phyloP scores from a whole-genome alignment of 352 stramenopile species.

The Phytophthora macrochlamydospora region DNA sequence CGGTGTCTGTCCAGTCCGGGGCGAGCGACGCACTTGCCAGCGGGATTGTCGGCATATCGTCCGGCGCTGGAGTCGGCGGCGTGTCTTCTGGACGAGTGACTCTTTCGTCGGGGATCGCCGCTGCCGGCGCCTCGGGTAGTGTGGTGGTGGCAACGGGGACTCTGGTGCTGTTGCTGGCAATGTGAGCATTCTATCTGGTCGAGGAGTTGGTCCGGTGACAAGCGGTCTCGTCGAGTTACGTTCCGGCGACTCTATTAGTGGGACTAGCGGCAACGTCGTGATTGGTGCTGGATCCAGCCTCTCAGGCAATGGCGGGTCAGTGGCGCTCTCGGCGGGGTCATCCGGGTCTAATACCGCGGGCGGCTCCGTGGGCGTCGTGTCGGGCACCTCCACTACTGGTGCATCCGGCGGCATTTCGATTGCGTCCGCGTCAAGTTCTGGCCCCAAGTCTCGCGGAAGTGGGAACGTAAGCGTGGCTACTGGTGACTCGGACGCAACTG shows the following conservation, averaged over 20 bases:
- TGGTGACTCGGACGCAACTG: conserved; percentile 22
- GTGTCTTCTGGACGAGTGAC: conserved; percentile 18
- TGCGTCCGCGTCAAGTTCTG: conserved; percentile 13
- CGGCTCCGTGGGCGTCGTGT: conserved; percentile 18
- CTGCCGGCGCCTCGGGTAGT: conserved; percentile 3
- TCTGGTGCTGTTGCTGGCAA: conserved; percentile 2
- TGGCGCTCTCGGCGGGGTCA: conserved; percentile 17
- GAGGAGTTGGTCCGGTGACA: conserved; percentile 1
- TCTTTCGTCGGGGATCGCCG: conserved; percentile 13
- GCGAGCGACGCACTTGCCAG: conserved; percentile 10
- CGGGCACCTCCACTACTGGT: conserved; percentile 15
- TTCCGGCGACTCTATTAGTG: conserved; percentile 7
- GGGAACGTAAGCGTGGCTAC: conserved; percentile 27
- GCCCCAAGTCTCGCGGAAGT: conserved; percentile 18
- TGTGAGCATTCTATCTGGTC: conserved; percentile 8
- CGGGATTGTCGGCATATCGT: conserved; percentile 11
- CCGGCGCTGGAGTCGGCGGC: conserved; percentile 4
- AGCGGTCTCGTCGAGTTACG: conserved; percentile 10
- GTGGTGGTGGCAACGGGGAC: conserved; percentile 10
- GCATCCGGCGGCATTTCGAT: conserved; percentile 20
- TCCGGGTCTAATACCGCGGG: conserved; percentile 15
- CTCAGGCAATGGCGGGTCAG: conserved; percentile 19
- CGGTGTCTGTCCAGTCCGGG: conserved; percentile 21
- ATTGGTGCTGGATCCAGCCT: conserved; percentile 20
- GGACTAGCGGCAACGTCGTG: conserved; percentile 17